These are phyloP conservation scores for Euryodendron excelsum DNA, from an alignment of 148 eudicot genomes.

Conservation along the genomic window DNA sequence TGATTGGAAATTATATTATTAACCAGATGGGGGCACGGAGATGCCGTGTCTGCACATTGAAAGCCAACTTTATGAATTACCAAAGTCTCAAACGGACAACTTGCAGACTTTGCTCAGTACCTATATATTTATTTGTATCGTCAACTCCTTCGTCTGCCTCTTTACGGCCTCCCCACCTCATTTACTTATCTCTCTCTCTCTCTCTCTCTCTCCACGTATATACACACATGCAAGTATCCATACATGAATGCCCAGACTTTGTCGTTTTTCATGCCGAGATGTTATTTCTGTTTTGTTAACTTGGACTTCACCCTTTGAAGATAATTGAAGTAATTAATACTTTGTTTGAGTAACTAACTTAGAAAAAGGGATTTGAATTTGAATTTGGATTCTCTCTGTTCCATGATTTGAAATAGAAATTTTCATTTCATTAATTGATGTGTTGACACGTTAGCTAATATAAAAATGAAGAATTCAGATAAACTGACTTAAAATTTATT, in stretches of 20 bases:
- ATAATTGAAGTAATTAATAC: no score
- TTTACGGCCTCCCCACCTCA: not conserved
- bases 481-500: no score
- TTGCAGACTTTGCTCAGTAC: slow-evolving; percentile 27
- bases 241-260: not conserved
- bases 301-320: no score
- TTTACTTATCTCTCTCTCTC: not conserved
- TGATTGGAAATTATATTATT: not conserved
- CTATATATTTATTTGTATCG: no score
- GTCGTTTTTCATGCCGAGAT: not conserved
- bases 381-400: no score
- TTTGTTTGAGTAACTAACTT: no score
- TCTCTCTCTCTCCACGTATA: not conserved
- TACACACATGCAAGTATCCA: not conserved
- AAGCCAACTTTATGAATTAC: slow-evolving; percentile 22
- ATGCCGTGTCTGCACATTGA: slow-evolving; percentile 60
- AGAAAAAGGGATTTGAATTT: no score
- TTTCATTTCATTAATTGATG: no score
- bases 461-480: no score
- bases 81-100: slow-evolving; percentile 21
- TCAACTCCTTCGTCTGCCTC: slow-evolving; percentile 2
- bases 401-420: no score
- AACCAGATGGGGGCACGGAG: slow-evolving; percentile 38
- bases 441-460: no score
- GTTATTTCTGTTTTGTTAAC: no score